A percentile compares a stretch with the other conserved stretches of the same genome.
These are phyloP conservation scores for Russula brevipes DNA, from an alignment of 768 basidiomycete genomes.

Conservation along the genomic window DNA sequence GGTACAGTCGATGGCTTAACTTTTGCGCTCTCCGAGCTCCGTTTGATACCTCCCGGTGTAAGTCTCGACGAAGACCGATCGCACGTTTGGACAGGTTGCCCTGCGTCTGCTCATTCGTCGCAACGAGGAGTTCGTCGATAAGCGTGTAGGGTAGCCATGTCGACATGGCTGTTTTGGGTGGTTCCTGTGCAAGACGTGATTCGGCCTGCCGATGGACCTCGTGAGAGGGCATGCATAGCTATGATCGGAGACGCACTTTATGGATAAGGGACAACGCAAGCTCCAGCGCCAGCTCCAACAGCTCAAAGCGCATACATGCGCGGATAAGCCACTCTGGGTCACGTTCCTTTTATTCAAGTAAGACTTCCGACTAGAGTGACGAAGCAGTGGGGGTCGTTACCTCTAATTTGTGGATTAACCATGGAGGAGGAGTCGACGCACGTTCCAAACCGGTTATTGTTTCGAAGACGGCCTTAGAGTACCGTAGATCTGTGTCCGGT, in stretches of 20 bases:
- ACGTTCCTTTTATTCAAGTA: conserved; percentile 42
- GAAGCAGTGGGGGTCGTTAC: conserved; percentile 35
- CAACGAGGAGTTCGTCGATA: conserved; percentile 74
- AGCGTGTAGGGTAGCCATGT: conserved; percentile 83
- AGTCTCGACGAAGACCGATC: conserved; percentile 39
- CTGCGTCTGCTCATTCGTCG: conserved; percentile 47
- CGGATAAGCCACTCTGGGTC: conserved; percentile 84
- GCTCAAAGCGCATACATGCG: conserved; percentile 70
- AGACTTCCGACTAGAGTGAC: not conserved
- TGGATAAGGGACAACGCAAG: conserved; percentile 66
- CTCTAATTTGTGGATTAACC: conserved; percentile 75
- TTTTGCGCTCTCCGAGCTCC: conserved; percentile 68
- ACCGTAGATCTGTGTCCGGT: conserved; percentile 62
- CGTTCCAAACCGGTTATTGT: conserved; percentile 66
- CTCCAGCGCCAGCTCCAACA: conserved; percentile 70
- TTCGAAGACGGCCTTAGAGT: conserved; percentile 72
- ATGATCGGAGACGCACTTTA: conserved; percentile 46
- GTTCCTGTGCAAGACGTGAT: conserved; percentile 45
- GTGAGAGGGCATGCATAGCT: not conserved
- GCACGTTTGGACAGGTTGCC: conserved; percentile 41
- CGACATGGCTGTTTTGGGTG: conserved; percentile 49
- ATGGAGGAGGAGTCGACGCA: conserved; percentile 63
- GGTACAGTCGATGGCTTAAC: conserved; percentile 34
- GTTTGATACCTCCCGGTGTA: conserved; percentile 56
- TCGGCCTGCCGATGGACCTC: conserved; percentile 42